phyloP scores from a whole-genome alignment of 352 stramenopile genomes.

The Globisporangium viniferum region DNA sequence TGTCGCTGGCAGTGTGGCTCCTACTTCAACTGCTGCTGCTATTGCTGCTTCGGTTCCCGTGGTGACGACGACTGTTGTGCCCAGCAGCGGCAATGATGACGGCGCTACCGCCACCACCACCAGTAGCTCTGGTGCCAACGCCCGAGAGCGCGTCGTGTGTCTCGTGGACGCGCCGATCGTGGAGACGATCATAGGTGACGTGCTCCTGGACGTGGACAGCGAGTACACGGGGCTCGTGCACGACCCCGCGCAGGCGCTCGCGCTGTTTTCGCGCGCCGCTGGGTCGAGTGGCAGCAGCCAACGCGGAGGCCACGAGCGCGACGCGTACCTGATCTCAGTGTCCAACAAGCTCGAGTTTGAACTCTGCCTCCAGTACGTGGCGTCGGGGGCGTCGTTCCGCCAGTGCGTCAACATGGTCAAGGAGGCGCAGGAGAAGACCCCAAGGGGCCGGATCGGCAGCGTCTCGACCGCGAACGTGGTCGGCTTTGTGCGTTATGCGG shows the following conservation, averaged over 20 bases:
- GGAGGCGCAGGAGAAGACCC: slow-evolving; percentile 7
- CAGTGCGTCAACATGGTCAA: slow-evolving; percentile 11
- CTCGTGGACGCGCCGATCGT: slow-evolving; percentile 18
- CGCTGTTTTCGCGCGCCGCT: slow-evolving; percentile 1
- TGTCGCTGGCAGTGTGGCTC: not conserved
- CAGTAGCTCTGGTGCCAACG: not conserved
- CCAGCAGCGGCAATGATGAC: not conserved
- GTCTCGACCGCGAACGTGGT: slow-evolving; percentile 3
- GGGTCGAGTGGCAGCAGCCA: slow-evolving; percentile 1
- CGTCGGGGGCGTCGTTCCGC: slow-evolving; percentile 5
- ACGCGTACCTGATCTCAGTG: slow-evolving; percentile 7
- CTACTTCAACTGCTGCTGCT: not conserved
- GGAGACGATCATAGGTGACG: slow-evolving; percentile 13
- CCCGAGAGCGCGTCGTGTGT: slow-evolving; percentile 5
- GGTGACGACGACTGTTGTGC: not conserved
- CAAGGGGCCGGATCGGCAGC: not conserved
- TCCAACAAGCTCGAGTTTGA: slow-evolving; percentile 14
- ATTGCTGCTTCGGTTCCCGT: not conserved
- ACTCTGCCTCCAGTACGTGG: slow-evolving; percentile 12
- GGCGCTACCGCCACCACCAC: not conserved
- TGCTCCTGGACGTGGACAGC: slow-evolving; percentile 14
- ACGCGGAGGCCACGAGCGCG: not conserved
- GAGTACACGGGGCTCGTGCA: slow-evolving; percentile 10
- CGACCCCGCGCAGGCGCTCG: slow-evolving; percentile 11
- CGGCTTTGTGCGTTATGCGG: slow-evolving; percentile 12